phyloP scores from a whole-genome alignment of 2,329 filamentous ascomycete genomes.

The Phialophora macrospora region DNA sequence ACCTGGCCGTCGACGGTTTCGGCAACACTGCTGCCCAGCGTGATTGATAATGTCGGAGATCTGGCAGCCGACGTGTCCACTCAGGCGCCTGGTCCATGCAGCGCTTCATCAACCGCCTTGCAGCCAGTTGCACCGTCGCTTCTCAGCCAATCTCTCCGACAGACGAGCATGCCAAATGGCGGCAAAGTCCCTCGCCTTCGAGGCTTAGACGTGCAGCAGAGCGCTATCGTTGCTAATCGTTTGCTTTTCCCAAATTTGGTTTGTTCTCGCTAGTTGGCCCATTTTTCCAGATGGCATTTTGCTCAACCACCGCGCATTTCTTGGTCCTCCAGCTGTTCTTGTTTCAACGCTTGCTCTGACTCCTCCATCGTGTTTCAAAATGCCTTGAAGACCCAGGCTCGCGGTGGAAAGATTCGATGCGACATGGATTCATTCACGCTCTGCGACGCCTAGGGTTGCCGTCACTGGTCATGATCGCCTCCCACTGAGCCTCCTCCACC shows the following conservation, averaged over 20 bases:
- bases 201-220: conserved; percentile 12
- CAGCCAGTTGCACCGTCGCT: conserved; percentile 2
- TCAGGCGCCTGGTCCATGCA: conserved; percentile 3
- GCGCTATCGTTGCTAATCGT: not conserved
- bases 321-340: not conserved
- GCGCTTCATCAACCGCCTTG: conserved; percentile 12
- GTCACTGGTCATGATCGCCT: conserved; percentile 1
- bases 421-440: not conserved
- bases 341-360: not conserved
- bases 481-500: not conserved
- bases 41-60: not conserved
- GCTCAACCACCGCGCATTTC: not conserved
- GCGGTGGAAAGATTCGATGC: not conserved
- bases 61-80: conserved; percentile 3
- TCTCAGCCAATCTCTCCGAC: conserved; percentile 10
- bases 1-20: not conserved
- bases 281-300: not conserved
- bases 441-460: not conserved
- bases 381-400: not conserved
- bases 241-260: conserved; percentile 1
- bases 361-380: conserved; percentile 1
- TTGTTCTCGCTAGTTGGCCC: not conserved
- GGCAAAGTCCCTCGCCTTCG: conserved; percentile 7
- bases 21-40: not conserved
- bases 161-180: conserved; percentile 8